Conservation (phyloP, 225 moss, liverwort and hornwort genomes). For the Bryum argenteum region DNA sequence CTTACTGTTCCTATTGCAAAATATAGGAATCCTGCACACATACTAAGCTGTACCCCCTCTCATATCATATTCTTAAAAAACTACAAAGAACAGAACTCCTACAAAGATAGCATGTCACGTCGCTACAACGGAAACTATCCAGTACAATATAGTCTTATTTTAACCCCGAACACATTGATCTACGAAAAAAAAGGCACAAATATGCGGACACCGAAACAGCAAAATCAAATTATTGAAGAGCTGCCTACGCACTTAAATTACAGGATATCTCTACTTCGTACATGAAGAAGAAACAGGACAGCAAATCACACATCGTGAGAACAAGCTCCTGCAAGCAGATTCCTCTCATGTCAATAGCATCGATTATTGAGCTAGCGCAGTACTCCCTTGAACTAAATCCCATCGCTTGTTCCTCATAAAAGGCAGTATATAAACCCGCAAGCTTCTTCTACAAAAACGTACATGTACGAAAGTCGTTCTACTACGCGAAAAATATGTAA, state of each 20-base stretch:
- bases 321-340: slow-evolving; percentile 1
- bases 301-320: neutral
- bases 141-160: neutral
- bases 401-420: neutral
- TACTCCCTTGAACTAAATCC: neutral
- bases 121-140: neutral
- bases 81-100: neutral
- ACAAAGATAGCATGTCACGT: neutral
- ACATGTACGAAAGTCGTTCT: neutral
- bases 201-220: slow-evolving; percentile 3
- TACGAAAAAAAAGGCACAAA: neutral
- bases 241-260: neutral
- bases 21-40: neutral
- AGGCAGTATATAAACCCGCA: neutral
- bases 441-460: neutral
- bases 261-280: neutral
- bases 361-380: neutral
- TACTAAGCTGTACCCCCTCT: neutral
- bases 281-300: neutral
- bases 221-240: neutral
- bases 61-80: neutral
- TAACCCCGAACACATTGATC: neutral
- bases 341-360: neutral
- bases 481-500: neutral
- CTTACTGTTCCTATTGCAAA: neutral